Conservation (phyloP, 108 stramenopile genomes). For the Nitzschia sp. region DNA sequence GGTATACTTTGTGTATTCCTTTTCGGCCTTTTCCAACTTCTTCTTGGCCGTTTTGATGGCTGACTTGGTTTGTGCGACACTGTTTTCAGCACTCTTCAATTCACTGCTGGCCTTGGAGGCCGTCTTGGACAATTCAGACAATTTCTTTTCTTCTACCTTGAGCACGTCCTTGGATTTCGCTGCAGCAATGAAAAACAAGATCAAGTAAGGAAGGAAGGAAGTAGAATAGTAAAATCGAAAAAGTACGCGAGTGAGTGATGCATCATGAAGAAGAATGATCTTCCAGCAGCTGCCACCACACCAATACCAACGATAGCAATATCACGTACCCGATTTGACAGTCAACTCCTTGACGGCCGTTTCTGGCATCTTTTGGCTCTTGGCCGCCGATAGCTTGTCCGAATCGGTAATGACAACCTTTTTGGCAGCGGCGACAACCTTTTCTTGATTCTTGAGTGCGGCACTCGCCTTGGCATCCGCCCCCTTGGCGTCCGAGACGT, state of each 20-base stretch:
- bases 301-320: too few species aligned
- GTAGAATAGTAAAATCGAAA: neutral
- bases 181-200: neutral
- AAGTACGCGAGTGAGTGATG: too few species aligned
- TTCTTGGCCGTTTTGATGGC: slow-evolving; percentile 29
- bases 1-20: slow-evolving; percentile 15
- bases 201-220: neutral
- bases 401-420: slow-evolving; percentile 7
- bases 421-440: slow-evolving; percentile 20
- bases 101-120: slow-evolving; percentile 8
- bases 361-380: slow-evolving; percentile 33
- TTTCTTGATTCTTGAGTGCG: slow-evolving; percentile 17
- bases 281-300: too few species aligned
- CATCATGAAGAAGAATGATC: too few species aligned
- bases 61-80: slow-evolving; percentile 14
- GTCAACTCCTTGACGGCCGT: slow-evolving; percentile 29
- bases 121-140: slow-evolving; percentile 15
- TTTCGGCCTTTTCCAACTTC: slow-evolving; percentile 29
- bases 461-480: slow-evolving; percentile 23
- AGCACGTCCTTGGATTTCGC: slow-evolving; percentile 13
- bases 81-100: slow-evolving; percentile 15
- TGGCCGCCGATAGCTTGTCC: slow-evolving; percentile 28
- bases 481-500: slow-evolving; percentile 17
- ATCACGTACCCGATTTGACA: slow-evolving; percentile 20
- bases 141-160: slow-evolving; percentile 19